These are phyloP conservation scores for Pulveroboletus ravenelii DNA, from an alignment of 768 basidiomycete species.

Conservation along the genomic window DNA sequence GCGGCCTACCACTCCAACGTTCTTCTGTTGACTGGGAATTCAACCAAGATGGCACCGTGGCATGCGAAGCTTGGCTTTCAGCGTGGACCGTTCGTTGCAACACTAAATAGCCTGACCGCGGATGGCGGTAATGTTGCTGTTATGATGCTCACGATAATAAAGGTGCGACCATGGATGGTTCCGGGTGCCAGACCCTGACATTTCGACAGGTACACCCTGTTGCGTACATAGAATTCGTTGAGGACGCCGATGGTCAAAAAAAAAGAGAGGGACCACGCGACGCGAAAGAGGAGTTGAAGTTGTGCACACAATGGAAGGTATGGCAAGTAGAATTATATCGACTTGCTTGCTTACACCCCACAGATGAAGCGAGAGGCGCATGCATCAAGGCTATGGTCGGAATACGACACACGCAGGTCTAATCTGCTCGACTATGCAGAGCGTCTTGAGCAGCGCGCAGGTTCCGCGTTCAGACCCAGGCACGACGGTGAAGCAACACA, in stretches of 20 bases:
- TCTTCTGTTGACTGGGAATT: conserved; percentile 76
- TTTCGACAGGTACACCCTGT: conserved; percentile 57
- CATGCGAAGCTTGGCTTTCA: conserved; percentile 82
- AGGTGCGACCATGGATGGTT: conserved; percentile 36
- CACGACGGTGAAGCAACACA: conserved; percentile 36
- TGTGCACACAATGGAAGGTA: conserved; percentile 71
- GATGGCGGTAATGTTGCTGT: conserved; percentile 78
- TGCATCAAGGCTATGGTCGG: conserved; percentile 51
- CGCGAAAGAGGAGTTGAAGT: conserved; percentile 60
- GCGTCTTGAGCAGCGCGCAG: conserved; percentile 57
- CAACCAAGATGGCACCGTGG: conserved; percentile 84
- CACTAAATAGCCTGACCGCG: conserved; percentile 69
- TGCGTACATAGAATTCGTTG: conserved; percentile 70
- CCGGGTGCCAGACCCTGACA: background rate
- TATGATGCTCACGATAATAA: conserved; percentile 69
- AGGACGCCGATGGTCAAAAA: conserved; percentile 46
- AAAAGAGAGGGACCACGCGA: conserved; percentile 57
- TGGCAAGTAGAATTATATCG: conserved; percentile 13
- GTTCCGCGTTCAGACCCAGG: conserved; percentile 37
- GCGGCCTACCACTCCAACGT: conserved; percentile 69
- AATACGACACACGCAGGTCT: conserved; percentile 51
- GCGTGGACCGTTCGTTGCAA: conserved; percentile 60
- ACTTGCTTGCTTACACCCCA: conserved; percentile 1
- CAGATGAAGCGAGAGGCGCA: conserved; percentile 59
- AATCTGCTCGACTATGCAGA: conserved; percentile 58